Conservation (phyloP, 768 basidiomycete species). For the Boletus rubescentipes region DNA sequence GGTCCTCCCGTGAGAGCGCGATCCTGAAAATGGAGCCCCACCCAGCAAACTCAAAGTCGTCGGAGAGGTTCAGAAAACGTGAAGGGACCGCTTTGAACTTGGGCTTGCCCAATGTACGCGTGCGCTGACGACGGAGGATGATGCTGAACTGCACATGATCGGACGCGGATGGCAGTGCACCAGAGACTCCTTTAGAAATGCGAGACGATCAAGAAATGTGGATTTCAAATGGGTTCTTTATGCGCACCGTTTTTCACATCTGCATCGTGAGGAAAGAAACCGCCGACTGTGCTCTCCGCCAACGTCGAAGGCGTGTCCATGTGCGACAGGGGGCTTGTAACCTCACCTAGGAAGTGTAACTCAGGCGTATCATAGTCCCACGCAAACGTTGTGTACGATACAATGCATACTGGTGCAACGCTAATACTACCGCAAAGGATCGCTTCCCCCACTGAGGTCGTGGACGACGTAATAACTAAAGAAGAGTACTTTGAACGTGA, state of each 20-base stretch:
- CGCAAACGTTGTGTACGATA: no score
- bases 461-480: constrained; percentile 55
- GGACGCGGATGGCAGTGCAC: constrained; percentile 42
- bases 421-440: constrained; percentile 19
- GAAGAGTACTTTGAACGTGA: constrained; percentile 78
- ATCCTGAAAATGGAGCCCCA: constrained; percentile 59
- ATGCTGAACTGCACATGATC: constrained; percentile 50
- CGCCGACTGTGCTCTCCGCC: background rate
- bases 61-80: constrained; percentile 58
- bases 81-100: constrained; percentile 47
- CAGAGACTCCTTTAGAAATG: background rate
- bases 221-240: background rate
- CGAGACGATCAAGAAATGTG: background rate
- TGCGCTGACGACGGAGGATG: constrained; percentile 59
- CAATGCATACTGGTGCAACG: no score
- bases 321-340: background rate
- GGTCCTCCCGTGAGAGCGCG: constrained; percentile 45
- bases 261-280: background rate
- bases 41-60: constrained; percentile 71
- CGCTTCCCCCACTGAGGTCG: constrained; percentile 34
- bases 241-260: constrained; percentile 4
- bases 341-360: no score
- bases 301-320: constrained; percentile 12
- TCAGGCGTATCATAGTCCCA: no score
- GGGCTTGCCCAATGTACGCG: constrained; percentile 43